These are phyloP conservation scores for Kingdonia uniflora DNA, from an alignment of 164 flowering plant species.

Conservation along the genomic window DNA sequence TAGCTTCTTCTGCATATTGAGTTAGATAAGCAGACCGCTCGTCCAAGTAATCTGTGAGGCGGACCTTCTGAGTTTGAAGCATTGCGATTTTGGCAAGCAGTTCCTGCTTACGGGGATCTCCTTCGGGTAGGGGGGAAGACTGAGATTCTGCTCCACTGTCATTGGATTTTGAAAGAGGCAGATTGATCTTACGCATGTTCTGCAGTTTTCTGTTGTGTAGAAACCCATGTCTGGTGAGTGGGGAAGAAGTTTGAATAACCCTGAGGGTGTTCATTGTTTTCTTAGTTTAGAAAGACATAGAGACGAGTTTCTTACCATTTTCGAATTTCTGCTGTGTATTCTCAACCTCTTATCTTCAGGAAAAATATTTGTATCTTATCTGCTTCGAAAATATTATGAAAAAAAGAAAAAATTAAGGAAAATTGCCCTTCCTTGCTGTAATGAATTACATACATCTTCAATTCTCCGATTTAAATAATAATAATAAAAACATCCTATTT, in stretches of 20 bases:
- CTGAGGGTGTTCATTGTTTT: conserved; percentile 42
- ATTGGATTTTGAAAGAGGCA: conserved; percentile 39
- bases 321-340: background rate
- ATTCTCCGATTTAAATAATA: too few species aligned
- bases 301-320: background rate
- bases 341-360: conserved; percentile 14
- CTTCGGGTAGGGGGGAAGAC: conserved; percentile 40
- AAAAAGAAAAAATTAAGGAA: background rate
- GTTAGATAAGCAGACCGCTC: conserved; percentile 63
- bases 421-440: too few species aligned
- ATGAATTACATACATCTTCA: too few species aligned
- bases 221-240: conserved; percentile 21
- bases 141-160: conserved; percentile 22
- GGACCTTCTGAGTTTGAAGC: conserved; percentile 77
- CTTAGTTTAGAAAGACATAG: background rate
- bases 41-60: conserved; percentile 71
- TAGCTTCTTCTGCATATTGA: conserved; percentile 77
- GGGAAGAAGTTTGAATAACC: conserved; percentile 39
- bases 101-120: conserved; percentile 62
- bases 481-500: too few species aligned
- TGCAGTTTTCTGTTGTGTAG: conserved; percentile 16
- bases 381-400: background rate
- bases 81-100: conserved; percentile 60
- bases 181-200: conserved; percentile 15
- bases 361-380: conserved; percentile 8